Base-by-base conservation (phyloP, 2,329 filamentous ascomycete genomes). In the Allantophomopsis lycopodina region DNA sequence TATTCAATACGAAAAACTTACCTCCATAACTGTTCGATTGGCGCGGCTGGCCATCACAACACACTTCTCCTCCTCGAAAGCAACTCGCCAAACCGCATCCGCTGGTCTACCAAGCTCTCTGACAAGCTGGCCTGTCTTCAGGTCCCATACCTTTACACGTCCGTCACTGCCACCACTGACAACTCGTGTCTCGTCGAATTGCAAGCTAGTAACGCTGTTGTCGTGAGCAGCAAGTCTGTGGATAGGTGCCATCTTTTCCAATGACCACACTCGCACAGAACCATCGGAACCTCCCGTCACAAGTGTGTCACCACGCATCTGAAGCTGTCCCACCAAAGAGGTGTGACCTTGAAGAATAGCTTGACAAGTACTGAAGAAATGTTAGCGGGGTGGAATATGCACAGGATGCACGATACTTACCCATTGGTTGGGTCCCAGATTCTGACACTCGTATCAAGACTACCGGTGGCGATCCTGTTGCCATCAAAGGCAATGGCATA, bases 401-500 rank as follows among this genome's bases (percentile, higher is more conserved):
- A 14, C n/a, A 10, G 3, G 7, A 14, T n/a, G 3, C 3, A 34
- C 12, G 7, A 15, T 33, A 65, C 78, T 62, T 67, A 84, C 80
- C 87, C 88, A 51, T 85, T 86, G 37, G 71, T 76, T 18, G 86
- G 85, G 65, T 98, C 87, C 91, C 91, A 98, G 46, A 98, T 93
- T 47, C 91, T 73, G 18, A 98, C 89, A 51, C 89, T 95, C 3
- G 91, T 98, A 60, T 98, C 91, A 45, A 98, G 66, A 59, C 88
- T 95, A 38, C 91, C 91, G 8, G 91, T 98, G 30, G 93, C 89
- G 42, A 98, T 88, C 46, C 88, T 76, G 49, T 80, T 79, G 32
- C 91, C 91, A 56, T 98, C 91, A 60, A 96, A 98, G 1, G 91
- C 91, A 56, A 98, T 94, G 15, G 91, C 91, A 57, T 98, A 98